Evolutionary conservation across 108 stramenopile genomes (phyloP), one percentile per base, ranked within the genome.

Genomic region (Cyclostephanos invisitatus): DNA sequence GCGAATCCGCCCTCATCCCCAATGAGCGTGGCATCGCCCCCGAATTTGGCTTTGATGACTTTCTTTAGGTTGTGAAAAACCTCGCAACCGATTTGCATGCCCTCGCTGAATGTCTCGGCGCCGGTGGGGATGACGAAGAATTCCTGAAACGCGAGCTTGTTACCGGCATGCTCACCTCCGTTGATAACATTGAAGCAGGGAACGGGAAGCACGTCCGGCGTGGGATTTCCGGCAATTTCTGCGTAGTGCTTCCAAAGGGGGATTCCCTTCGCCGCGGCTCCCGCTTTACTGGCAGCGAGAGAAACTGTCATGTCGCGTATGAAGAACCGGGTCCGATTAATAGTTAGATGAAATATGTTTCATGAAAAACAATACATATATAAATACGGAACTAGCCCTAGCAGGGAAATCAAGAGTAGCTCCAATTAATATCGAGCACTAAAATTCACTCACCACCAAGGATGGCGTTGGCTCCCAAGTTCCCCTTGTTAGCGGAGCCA

Each of bases 121-220:
- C 97, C 99, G 24, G 97, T 98, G 37, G 99, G 99, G 75, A 99
- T 96, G 82, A 99, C 94, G 81, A 99, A 98, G 94, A 98, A 99
- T 84, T 99, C 99, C 83, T 99, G 98, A 82, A 99, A 99, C 25
- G 99, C 96, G 38, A 99, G 87, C 72, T 84, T 91, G 89, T 99
- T 99, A 64, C 99, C 99, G 36, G 99, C 99, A 76, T 99, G 99
- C 68, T 92, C 91, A 50, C 99, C 99, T 60, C 99, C 99, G 78
- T 99, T 99, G 88, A 99, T 99, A 22, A 99, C 99, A 85, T 99
- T 99, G 95, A 99, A 99, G 77, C 98, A 96, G 21, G 99, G 99
- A 57, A 99, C 98, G 27, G 99, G 99, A 56, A 99, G 80, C 72
- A 91, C 91, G 64, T 94, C 85, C 24, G 90, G 91, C 40, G 84